Conservation (phyloP, 768 basidiomycete species). For the Vararia minispora region DNA sequence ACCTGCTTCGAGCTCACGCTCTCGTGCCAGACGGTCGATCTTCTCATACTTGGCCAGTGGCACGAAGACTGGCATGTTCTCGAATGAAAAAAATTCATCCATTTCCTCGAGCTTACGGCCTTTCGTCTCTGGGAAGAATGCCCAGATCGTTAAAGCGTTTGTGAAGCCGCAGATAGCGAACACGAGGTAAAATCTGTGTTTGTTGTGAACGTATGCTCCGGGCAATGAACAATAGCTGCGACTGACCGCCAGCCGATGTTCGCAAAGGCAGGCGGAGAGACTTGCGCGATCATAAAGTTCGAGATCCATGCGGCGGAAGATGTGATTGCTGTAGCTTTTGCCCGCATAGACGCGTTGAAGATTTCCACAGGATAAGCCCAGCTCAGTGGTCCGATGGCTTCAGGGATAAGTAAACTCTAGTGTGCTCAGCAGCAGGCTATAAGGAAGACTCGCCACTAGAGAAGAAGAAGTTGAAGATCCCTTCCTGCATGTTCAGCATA, state of each 20-base stretch:
- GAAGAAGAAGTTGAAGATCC: constrained; percentile 16
- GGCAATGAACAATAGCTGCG: neutral
- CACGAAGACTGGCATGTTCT: no score
- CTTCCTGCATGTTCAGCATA: neutral
- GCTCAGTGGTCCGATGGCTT: constrained; percentile 15
- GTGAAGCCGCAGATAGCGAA: constrained; percentile 17
- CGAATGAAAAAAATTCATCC: neutral
- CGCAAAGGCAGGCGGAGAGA: constrained; percentile 15
- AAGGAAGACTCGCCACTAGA: no score
- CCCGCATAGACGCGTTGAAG: constrained; percentile 18
- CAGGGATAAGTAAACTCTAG: no score
- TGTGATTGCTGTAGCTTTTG: constrained; percentile 17
- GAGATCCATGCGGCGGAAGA: constrained; percentile 18
- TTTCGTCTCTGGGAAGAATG: constrained; percentile 17
- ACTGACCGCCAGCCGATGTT: constrained; percentile 8
- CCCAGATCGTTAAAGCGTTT: constrained; percentile 18
- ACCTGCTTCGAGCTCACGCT: no score
- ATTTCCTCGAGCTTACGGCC: constrained; percentile 17
- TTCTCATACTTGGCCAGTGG: no score
- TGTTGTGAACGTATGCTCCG: neutral
- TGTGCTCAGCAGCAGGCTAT: no score
- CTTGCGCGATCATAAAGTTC: constrained; percentile 20
- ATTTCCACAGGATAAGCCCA: constrained; percentile 19
- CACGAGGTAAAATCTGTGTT: constrained; percentile 16
- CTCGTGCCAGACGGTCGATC: no score